Percentiles rank a stretch among this genome's conserved stretches.
Evolutionary conservation across 768 basidiomycete species (phyloP).

Genomic region (Pleurotus pulmonarius): DNA sequence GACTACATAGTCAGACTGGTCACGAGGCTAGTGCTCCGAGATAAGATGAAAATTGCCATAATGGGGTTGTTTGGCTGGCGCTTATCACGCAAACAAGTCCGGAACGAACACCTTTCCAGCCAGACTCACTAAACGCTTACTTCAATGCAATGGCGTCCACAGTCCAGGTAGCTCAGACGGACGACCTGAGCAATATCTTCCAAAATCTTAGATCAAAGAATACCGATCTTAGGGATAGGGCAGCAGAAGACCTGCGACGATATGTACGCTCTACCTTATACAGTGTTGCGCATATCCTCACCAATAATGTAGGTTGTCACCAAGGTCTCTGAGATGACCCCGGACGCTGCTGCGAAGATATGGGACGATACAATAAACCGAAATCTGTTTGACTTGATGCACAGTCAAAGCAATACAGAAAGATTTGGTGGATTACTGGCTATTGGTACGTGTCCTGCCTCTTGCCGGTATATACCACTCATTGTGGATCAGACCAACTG

Average conservation of each 20-base stretch:
- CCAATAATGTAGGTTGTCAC: constrained; percentile 55
- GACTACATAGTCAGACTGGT: too few relatives aligned
- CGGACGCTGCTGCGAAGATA: constrained; percentile 74
- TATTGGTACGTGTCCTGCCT: constrained; percentile 56
- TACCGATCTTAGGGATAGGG: constrained; percentile 60
- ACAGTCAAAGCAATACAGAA: constrained; percentile 74
- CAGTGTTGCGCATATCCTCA: constrained; percentile 11
- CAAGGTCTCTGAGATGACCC: constrained; percentile 74
- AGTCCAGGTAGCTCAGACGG: constrained; percentile 52
- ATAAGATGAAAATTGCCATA: too few relatives aligned
- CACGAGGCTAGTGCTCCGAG: too few relatives aligned
- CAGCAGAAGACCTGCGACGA: constrained; percentile 69
- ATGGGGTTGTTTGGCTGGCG: background rate
- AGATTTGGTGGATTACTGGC: constrained; percentile 85
- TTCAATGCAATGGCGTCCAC: constrained; percentile 55
- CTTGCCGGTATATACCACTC: background rate
- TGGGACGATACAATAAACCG: constrained; percentile 86
- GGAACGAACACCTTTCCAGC: background rate
- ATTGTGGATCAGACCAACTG: constrained; percentile 51
- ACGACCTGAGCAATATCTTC: constrained; percentile 66
- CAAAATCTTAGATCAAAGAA: constrained; percentile 60
- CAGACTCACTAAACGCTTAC: background rate
- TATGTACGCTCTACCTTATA: constrained; percentile 48
- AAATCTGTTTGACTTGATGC: constrained; percentile 76
- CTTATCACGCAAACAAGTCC: background rate